Evolutionary conservation across 768 basidiomycete genomes (phyloP).

Genomic region (Rhodotorula babjevae): DNA sequence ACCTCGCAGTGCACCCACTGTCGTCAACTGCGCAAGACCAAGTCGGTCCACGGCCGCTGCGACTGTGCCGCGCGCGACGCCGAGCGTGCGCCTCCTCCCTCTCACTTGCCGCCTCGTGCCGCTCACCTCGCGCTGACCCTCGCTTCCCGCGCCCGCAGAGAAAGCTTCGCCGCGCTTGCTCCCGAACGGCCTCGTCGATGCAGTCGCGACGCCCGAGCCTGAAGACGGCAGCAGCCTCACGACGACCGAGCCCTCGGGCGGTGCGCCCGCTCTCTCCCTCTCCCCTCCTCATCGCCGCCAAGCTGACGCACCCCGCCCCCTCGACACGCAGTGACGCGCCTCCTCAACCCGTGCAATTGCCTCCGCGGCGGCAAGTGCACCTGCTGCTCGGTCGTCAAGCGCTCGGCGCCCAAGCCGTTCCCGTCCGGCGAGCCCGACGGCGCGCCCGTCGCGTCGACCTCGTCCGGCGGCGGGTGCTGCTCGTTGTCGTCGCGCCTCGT

Average conservation of each 20-base stretch:
- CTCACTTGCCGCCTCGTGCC: neutral
- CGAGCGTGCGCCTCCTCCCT: conserved; percentile 4
- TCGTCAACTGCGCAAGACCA: conserved; percentile 28
- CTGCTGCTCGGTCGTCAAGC: conserved; percentile 43
- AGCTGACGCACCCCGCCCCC: neutral
- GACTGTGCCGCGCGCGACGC: conserved; percentile 18
- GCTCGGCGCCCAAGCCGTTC: conserved; percentile 5
- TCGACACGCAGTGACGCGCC: conserved; percentile 35
- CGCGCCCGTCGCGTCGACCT: neutral
- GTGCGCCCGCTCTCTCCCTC: neutral
- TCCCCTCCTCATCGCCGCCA: no score
- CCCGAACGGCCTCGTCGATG: conserved; percentile 26
- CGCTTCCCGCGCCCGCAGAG: neutral
- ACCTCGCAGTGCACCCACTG: conserved; percentile 37
- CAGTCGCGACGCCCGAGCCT: neutral
- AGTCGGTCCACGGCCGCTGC: conserved; percentile 31
- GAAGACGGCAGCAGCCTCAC: neutral
- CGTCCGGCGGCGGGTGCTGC: neutral
- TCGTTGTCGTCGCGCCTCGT: neutral
- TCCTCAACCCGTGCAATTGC: conserved; percentile 48
- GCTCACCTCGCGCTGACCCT: neutral
- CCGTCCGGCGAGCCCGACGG: neutral
- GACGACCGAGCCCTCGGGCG: conserved; percentile 4
- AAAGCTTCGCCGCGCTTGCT: conserved; percentile 6
- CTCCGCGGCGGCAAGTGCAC: conserved; percentile 45